Percentiles rank a stretch among this genome's conserved stretches.
phyloP scores from a whole-genome alignment of 2,329 filamentous ascomycete species.

The Diaporthe eres region DNA sequence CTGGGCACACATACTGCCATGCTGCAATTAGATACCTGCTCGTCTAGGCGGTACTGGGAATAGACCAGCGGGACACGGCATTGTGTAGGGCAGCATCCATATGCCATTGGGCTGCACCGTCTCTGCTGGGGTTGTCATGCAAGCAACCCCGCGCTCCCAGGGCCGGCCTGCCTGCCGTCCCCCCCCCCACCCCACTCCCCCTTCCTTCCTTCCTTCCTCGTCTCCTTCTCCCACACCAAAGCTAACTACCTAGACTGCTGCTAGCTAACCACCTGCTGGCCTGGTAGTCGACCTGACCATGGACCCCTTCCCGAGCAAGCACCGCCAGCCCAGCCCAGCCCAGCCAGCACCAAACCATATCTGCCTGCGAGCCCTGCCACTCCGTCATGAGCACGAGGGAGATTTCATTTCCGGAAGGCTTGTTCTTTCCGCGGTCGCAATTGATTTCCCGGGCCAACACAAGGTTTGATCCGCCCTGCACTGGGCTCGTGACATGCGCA shows the following conservation, averaged over 20 bases:
- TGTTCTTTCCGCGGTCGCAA: conserved; percentile 23
- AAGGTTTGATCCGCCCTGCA: conserved; percentile 26
- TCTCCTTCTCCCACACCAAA: not conserved
- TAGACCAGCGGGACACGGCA: conserved; percentile 8
- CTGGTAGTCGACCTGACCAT: not conserved
- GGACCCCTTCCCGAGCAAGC: not conserved
- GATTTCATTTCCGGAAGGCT: conserved; percentile 30
- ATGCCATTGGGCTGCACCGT: conserved; percentile 30
- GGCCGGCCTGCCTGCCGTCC: not conserved
- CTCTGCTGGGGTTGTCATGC: conserved; percentile 25
- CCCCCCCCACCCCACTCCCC: not conserved
- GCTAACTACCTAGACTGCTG: not conserved
- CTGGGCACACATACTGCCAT: not conserved
- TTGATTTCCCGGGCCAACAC: conserved; percentile 2
- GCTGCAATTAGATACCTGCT: not conserved
- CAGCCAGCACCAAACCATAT: conserved; percentile 11
- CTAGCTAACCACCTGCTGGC: not conserved
- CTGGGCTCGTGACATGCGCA: not conserved
- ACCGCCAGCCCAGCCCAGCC: not conserved
- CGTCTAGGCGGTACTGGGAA: not conserved
- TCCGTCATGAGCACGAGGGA: not conserved
- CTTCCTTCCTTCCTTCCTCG: conserved; percentile 4
- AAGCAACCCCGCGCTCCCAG: conserved; percentile 29
- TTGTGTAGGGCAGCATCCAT: conserved; percentile 23
- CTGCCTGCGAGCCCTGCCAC: not conserved